Evolutionary conservation across 2,329 filamentous ascomycete species (phyloP), one percentile per base, ranked within the genome.

Genomic region (Chrysosporium queenslandicum): DNA sequence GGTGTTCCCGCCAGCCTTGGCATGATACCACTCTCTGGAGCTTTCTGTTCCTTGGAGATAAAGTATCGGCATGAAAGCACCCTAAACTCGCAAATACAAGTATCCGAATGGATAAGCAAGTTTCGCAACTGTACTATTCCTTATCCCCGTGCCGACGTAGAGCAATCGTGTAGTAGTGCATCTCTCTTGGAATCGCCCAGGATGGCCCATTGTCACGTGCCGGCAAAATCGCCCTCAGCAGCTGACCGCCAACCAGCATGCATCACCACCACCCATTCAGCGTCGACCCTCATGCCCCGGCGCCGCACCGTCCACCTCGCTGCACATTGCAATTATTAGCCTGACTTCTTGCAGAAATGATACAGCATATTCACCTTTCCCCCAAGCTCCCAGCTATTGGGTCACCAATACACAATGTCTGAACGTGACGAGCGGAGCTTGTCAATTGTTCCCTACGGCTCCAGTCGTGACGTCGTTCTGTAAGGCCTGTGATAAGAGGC

Each of bases 381-480:
- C 29, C 20, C 21, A 43, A 36, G 47, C 47, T 11, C 32, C 21
- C 25, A 21, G 27, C n/a, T 7, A 41, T 18, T 36, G 39, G 54
- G 45, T 29, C 16, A 40, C 43, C 43, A 29, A 27, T n/a, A 14
- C 30, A 56, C 45, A 51, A 57, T 57, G 55, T 52, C 53, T 50
- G 55, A 58, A 37, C 25, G 23, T 41, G 50, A 56, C 27, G 29
- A 55, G 29, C 56, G 52, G 46, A 57, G 65, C 54, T 69, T 72
- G 69, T 71, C 69, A 53, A 70, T 72, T 58, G 58, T 72, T 41
- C 69, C 69, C 9, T 71, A 71, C 50, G 64, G 66, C 58, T 67
- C 66, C 16, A 72, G 71, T 56, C 64, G 66, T 39, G 69, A 74
- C 51, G 62, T 74, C 53, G 71, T 74, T 46, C 62, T 74, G 71